phyloP scores from a whole-genome alignment of 2,329 filamentous ascomycete species.

The Fusarium sp. region DNA sequence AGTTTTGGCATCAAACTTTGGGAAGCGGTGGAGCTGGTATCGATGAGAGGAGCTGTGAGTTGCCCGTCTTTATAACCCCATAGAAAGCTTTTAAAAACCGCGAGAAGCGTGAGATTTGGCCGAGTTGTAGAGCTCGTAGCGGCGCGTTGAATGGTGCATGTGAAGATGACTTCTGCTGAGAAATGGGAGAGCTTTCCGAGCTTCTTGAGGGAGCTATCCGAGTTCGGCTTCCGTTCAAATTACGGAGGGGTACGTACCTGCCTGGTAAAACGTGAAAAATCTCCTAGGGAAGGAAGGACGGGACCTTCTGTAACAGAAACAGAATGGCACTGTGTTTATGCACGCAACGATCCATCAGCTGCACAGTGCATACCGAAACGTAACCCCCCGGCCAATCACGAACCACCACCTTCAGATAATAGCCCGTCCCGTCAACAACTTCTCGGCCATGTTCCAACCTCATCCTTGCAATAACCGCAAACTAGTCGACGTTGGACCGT shows the following conservation, averaged over 20 bases:
- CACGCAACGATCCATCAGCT: background rate
- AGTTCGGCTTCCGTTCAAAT: constrained; percentile 8
- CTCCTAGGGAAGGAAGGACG: background rate
- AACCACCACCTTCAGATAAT: background rate
- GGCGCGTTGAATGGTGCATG: constrained; percentile 12
- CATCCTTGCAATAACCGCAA: constrained; percentile 2
- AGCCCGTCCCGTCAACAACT: background rate
- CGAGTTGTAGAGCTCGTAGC: background rate
- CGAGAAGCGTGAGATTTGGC: background rate
- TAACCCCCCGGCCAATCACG: background rate
- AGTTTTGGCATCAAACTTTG: constrained; percentile 18
- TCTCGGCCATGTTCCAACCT: constrained; percentile 5
- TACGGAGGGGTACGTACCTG: constrained; percentile 6
- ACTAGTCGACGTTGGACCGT: constrained; percentile 1
- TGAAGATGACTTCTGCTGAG: background rate
- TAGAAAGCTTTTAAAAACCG: background rate
- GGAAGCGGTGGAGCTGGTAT: constrained; percentile 11
- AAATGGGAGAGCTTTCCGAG: background rate
- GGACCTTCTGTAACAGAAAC: background rate
- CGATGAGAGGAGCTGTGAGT: background rate
- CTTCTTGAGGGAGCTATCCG: background rate
- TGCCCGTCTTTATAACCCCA: background rate
- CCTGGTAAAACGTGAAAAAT: background rate
- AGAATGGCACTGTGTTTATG: constrained; percentile 7
- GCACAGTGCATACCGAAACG: background rate